Conservation (phyloP, 169 alveolate species). For the Pseudocohnilembus persalinus region DNA sequence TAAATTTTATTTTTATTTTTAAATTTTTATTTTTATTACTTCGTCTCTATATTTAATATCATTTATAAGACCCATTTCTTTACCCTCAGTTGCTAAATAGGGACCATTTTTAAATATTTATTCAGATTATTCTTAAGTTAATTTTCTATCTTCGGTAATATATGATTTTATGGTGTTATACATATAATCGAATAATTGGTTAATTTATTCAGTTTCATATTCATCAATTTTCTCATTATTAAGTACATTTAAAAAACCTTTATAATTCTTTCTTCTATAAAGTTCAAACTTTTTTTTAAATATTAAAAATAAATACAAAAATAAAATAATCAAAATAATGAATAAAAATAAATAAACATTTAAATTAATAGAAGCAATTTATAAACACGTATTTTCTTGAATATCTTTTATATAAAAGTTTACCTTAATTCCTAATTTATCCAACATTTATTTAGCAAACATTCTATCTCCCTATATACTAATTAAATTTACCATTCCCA, state of each 20-base stretch:
- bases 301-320: too few relatives aligned
- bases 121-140: background rate
- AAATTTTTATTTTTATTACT: background rate
- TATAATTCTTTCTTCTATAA: background rate
- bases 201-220: background rate
- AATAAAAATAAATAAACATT: too few relatives aligned
- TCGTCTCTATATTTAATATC: background rate
- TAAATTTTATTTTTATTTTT: too few relatives aligned
- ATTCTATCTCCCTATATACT: background rate
- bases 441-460: background rate
- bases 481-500: background rate
- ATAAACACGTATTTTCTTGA: too few relatives aligned
- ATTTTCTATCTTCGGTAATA: background rate
- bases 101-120: background rate
- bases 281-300: background rate
- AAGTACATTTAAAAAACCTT: background rate
- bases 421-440: background rate
- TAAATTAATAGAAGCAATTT: too few relatives aligned
- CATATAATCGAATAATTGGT: background rate
- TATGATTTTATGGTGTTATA: too few relatives aligned
- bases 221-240: background rate
- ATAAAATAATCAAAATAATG: too few relatives aligned
- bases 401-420: too few relatives aligned
- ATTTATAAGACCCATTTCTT: background rate
- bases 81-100: background rate